Percentiles rank a stretch among this genome's conserved stretches.
Evolutionary conservation across 306 rosid genomes (phyloP).

Genomic region (Amphicarpaea edgeworthii): DNA sequence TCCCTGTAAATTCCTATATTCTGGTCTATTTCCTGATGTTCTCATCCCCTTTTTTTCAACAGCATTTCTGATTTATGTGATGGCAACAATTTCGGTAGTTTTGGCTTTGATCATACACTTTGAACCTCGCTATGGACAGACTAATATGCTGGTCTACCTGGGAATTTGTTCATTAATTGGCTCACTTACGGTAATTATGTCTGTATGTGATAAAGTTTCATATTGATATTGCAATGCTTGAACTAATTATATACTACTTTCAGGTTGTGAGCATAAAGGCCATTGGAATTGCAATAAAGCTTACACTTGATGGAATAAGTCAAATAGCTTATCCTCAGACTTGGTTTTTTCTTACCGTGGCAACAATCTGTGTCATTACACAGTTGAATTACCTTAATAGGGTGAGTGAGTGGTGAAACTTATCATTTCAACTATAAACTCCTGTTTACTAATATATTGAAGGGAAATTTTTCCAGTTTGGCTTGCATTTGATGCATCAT

Average conservation of each 20-base stretch:
- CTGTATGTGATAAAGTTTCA: conserved; percentile 8
- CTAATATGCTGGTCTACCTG: conserved; percentile 84
- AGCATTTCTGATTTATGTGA: conserved; percentile 73
- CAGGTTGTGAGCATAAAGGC: conserved; percentile 97
- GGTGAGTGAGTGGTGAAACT: conserved; percentile 61
- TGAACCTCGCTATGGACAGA: conserved; percentile 87
- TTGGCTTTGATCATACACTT: conserved; percentile 78
- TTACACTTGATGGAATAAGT: conserved; percentile 84
- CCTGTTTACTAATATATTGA: conserved; percentile 3
- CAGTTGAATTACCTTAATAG: conserved; percentile 93
- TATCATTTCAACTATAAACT: conserved; percentile 10
- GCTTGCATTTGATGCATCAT: conserved; percentile 35
- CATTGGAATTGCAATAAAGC: conserved; percentile 93
- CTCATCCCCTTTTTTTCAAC: conserved; percentile 38
- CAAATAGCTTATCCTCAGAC: conserved; percentile 92
- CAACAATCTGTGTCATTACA: conserved; percentile 80
- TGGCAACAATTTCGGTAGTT: conserved; percentile 72
- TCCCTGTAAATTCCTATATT: conserved; percentile 1
- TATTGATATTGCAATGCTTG: conserved; percentile 15
- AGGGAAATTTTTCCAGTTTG: not conserved
- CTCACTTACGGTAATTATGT: conserved; percentile 78
- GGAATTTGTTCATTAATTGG: conserved; percentile 93
- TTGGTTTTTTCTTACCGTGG: conserved; percentile 87
- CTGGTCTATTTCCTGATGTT: conserved; percentile 20
- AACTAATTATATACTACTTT: conserved; percentile 38